Base-by-base conservation (phyloP, 2,329 filamentous ascomycete genomes). In the Catunica adiposa region DNA sequence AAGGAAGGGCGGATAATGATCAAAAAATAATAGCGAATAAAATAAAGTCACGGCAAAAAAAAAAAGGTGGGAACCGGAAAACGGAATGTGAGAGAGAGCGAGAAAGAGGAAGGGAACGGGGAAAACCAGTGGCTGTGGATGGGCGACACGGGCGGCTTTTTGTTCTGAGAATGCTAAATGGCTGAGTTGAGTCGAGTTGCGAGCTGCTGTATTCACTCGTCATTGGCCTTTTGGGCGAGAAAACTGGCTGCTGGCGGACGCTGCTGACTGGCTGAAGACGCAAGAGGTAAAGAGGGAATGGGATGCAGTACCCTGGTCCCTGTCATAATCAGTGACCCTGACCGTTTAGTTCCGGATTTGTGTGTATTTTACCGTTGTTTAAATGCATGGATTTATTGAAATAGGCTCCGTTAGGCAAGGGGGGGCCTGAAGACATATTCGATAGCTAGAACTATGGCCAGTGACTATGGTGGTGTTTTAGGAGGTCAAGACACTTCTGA, bases 71-170 rank as follows among this genome's bases (percentile, higher is more conserved):
- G 15, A 44, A 44, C 38, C 38, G 38, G 14, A 44, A 44, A 44
- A 3, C 40, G 20, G 40, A 44, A 44, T 44, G 20, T 44, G 20
- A 44, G 20, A 3, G 37, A 44, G 40, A 44, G 20, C 4, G 40
- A 56, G 46, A 51, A 15, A 22, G 25, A 29, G 40, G 25, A 54
- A 54, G 29, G 20, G 34, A 46, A 46, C 17, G 26, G 47, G 26
- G 29, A 26, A 54, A 54, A 44, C n/a, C 8, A 54, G 22, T 6
- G 52, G 40, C 23, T 44, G 17, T 20, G 25, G n/a, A 25, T 51
- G 48, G 48, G 48, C 48, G 48, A 51, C 48, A 51, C 48, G 29
- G 48, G 4, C 29, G 25, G 48, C 48, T 51, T 51, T 51, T 51
- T 51, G 48, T 51, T 51, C 48, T 31, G 40, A 7, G 20, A 22